Conservation (phyloP, 2,329 filamentous ascomycete species). For the Clathrospora elynae region DNA sequence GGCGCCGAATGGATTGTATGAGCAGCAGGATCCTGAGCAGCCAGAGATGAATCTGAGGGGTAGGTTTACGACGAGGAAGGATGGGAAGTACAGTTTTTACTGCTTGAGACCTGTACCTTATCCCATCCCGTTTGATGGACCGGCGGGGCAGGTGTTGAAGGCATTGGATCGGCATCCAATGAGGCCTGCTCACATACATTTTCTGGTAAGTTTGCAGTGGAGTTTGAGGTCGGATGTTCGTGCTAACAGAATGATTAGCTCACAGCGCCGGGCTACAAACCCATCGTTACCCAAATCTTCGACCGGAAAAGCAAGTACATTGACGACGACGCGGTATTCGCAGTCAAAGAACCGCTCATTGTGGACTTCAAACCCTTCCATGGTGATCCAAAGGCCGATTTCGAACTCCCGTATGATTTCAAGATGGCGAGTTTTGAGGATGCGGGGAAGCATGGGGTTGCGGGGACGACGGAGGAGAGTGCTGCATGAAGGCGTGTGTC, state of each 20-base stretch:
- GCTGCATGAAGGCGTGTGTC: conserved; percentile 7
- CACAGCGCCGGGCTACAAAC: conserved; percentile 64
- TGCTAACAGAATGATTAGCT: conserved; percentile 46
- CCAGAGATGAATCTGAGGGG: conserved; percentile 76
- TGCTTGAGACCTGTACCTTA: conserved; percentile 54
- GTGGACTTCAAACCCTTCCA: conserved; percentile 62
- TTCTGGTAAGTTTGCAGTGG: conserved; percentile 54
- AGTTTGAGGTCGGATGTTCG: background rate
- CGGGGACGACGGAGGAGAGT: conserved; percentile 36
- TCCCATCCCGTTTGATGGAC: conserved; percentile 62
- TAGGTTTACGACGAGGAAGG: conserved; percentile 68
- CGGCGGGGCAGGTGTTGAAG: conserved; percentile 62
- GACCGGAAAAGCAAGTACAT: conserved; percentile 69
- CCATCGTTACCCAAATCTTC: conserved; percentile 79
- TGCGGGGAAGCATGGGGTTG: conserved; percentile 35
- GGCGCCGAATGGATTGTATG: conserved; percentile 69
- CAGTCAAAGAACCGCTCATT: conserved; percentile 63
- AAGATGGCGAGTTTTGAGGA: conserved; percentile 48
- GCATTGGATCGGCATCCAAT: conserved; percentile 66
- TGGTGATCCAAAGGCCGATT: conserved; percentile 58
- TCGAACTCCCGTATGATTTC: conserved; percentile 61
- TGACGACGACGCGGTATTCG: conserved; percentile 63
- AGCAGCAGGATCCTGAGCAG: conserved; percentile 75
- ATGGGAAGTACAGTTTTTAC: conserved; percentile 64
- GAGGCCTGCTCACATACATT: conserved; percentile 68